Percentiles rank a stretch among this genome's conserved stretches.
Evolutionary conservation across 164 flowering plant species (phyloP).

Genomic region (Tetrastigma voinierianum): DNA sequence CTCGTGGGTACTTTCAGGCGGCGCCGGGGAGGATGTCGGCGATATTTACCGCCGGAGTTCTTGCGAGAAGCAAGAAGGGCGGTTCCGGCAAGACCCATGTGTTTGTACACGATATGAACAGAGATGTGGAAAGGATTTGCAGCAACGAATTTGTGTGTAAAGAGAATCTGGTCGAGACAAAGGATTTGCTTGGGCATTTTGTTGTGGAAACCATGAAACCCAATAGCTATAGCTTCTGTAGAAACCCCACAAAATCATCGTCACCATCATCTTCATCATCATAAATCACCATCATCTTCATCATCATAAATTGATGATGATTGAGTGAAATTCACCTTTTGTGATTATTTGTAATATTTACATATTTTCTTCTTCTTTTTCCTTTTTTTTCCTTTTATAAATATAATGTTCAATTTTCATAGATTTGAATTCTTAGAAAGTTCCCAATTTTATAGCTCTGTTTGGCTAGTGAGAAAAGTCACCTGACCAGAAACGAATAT

Average conservation of each 20-base stretch:
- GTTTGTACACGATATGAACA: constrained; percentile 52
- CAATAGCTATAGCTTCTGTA: constrained; percentile 25
- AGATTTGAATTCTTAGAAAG: not conserved
- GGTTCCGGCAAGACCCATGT: constrained; percentile 38
- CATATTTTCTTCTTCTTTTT: not conserved
- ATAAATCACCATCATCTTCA: not conserved
- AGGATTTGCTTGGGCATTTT: constrained; percentile 47
- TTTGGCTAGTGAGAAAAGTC: constrained; percentile 12
- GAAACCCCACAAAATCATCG: constrained; percentile 7
- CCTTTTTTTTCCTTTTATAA: not conserved
- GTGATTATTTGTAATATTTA: constrained; percentile 6
- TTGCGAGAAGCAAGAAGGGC: constrained; percentile 49
- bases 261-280: constrained; percentile 6
- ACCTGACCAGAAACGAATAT: not conserved
- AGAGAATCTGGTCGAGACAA: constrained; percentile 45
- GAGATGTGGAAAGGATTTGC: constrained; percentile 52
- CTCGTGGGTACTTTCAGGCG: constrained; percentile 39
- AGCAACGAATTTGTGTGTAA: constrained; percentile 54
- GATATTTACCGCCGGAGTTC: constrained; percentile 53
- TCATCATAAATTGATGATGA: constrained; percentile 8
- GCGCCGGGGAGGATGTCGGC: constrained; percentile 66
- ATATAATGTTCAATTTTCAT: not conserved
- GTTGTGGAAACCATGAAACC: constrained; percentile 22
- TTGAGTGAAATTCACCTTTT: not conserved
- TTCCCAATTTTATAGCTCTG: not conserved